phyloP scores from a whole-genome alignment of 805 yeast species.

The Pichia ethanolica region DNA sequence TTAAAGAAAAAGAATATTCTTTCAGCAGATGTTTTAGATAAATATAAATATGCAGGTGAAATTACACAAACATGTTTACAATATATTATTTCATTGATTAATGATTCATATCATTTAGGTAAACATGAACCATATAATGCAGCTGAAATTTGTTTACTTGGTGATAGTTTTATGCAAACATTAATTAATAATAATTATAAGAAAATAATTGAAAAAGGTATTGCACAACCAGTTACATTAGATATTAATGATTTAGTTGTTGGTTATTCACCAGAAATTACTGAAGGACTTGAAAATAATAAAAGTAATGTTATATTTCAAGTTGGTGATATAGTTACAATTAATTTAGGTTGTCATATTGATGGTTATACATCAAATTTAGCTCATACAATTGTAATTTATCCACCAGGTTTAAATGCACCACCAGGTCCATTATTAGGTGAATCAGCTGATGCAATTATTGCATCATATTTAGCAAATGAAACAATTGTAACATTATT shows the following conservation, averaged over 20 bases:
- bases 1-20: slow-evolving; percentile 67
- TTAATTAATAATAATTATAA: slow-evolving; percentile 56
- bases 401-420: slow-evolving; percentile 46
- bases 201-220: slow-evolving; percentile 78
- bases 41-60: slow-evolving; percentile 85
- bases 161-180: slow-evolving; percentile 66
- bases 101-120: slow-evolving; percentile 62
- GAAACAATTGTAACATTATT: slow-evolving; percentile 77
- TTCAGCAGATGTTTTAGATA: slow-evolving; percentile 55
- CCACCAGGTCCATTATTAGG: slow-evolving; percentile 82
- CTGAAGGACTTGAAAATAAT: slow-evolving; percentile 38
- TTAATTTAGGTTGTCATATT: slow-evolving; percentile 82
- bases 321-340: slow-evolving; percentile 81
- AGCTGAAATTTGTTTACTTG: slow-evolving; percentile 71
- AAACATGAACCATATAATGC: slow-evolving; percentile 41
- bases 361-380: slow-evolving; percentile 90
- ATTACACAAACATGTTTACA: slow-evolving; percentile 75
- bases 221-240: slow-evolving; percentile 84
- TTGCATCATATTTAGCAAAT: slow-evolving; percentile 83
- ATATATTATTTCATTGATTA: slow-evolving; percentile 59
- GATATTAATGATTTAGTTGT: slow-evolving; percentile 71
- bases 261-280: slow-evolving; percentile 85
- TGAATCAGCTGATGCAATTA: slow-evolving; percentile 76
- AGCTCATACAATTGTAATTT: slow-evolving; percentile 81
- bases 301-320: slow-evolving; percentile 38